A percentile compares a stretch with the other conserved stretches of the same genome.
phyloP scores from a whole-genome alignment of 176 grass and related monocot species.

The Aechmea fasciata region DNA sequence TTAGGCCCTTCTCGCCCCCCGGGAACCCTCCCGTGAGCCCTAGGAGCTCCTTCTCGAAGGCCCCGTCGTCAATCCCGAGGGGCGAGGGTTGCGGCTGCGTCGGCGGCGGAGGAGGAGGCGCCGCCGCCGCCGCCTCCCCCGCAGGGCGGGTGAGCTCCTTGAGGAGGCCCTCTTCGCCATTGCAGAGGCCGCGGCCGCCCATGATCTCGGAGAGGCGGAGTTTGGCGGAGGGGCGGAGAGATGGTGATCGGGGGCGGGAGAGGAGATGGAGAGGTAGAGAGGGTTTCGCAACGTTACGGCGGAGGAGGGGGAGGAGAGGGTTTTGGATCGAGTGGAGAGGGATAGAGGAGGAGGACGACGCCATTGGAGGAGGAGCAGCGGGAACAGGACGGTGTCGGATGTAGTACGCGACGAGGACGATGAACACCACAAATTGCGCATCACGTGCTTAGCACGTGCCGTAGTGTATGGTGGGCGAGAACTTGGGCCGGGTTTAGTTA shows the following conservation, averaged over 20 bases:
- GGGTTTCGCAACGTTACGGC: conserved; percentile 16
- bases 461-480: no score
- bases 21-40: conserved; percentile 89
- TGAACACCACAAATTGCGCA: no score
- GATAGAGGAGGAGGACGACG: not conserved
- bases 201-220: conserved; percentile 32
- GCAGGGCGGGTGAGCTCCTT: conserved; percentile 33
- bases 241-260: conserved; percentile 10
- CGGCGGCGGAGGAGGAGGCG: not conserved
- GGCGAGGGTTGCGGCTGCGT: not conserved
- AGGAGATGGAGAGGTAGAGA: not conserved
- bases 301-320: conserved; percentile 28
- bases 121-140: not conserved
- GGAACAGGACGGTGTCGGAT: no score
- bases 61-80: not conserved
- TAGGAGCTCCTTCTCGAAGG: conserved; percentile 79
- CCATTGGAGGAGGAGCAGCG: no score
- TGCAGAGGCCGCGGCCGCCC: conserved; percentile 56
- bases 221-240: conserved; percentile 26
- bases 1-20: conserved; percentile 73
- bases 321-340: conserved; percentile 15
- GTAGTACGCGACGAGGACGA: no score
- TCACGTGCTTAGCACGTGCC: no score
- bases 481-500: no score
- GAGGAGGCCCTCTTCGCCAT: conserved; percentile 47